Percentiles rank a stretch among this genome's conserved stretches.
These are phyloP conservation scores for Ganoderma multipileum DNA, from an alignment of 1,284 basidiomycete species.

Conservation along the genomic window DNA sequence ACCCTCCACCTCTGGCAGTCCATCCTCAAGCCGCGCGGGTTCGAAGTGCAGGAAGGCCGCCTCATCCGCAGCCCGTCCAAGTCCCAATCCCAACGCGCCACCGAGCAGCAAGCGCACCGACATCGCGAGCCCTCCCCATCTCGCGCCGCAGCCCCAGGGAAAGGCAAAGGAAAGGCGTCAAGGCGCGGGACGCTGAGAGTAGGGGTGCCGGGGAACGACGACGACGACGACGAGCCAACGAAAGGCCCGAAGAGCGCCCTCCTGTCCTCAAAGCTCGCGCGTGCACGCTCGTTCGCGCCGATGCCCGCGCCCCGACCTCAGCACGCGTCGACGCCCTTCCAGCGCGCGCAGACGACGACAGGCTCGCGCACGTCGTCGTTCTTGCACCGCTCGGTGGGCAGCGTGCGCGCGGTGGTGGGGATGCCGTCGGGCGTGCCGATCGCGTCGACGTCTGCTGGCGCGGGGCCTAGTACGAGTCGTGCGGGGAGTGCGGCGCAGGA, in stretches of 20 bases:
- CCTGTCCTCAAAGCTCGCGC: slow-evolving; percentile 57
- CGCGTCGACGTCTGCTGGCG: slow-evolving; percentile 25
- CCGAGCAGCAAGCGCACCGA: slow-evolving; percentile 7
- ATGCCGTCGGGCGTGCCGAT: slow-evolving; percentile 21
- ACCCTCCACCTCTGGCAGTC: slow-evolving; percentile 72
- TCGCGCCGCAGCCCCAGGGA: background rate
- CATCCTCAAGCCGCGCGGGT: slow-evolving; percentile 69
- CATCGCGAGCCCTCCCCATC: slow-evolving; percentile 27
- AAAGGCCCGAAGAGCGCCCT: slow-evolving; percentile 50
- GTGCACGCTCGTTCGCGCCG: slow-evolving; percentile 60
- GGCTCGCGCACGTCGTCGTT: slow-evolving; percentile 26
- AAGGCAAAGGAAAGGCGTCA: background rate
- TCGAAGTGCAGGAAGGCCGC: slow-evolving; percentile 59
- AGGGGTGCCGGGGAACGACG: slow-evolving; percentile 12
- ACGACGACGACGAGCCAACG: slow-evolving; percentile 4
- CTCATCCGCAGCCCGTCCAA: slow-evolving; percentile 64
- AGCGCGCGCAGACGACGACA: slow-evolving; percentile 38
- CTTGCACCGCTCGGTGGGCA: slow-evolving; percentile 24
- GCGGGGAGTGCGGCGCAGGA: slow-evolving; percentile 15
- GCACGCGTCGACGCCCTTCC: slow-evolving; percentile 52
- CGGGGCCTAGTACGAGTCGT: slow-evolving; percentile 17
- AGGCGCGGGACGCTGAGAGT: slow-evolving; percentile 19
- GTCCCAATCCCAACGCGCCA: slow-evolving; percentile 44
- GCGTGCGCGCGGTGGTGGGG: slow-evolving; percentile 17
- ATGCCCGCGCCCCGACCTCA: slow-evolving; percentile 39